Evolutionary conservation across 1,284 basidiomycete species (phyloP), one percentile per base, ranked within the genome.

Genomic region (Tetrapyrgos nigripes): DNA sequence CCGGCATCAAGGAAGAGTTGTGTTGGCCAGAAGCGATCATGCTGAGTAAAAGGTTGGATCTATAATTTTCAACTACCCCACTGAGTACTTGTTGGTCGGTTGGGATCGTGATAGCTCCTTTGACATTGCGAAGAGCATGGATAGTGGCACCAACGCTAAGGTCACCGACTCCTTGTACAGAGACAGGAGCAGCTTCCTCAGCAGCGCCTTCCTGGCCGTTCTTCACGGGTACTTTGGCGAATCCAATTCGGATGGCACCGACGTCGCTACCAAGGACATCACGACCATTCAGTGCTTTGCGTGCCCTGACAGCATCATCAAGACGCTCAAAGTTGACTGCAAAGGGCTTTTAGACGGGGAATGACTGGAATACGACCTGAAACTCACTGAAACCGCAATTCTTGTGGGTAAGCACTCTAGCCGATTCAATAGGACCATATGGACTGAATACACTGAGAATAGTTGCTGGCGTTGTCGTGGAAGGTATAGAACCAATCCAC

Each of bases 381-480:
- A 1, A 85, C 91, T 70, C 61, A 93, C 90, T 93, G 78, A 95
- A 96, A 47, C 94, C 96, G 72, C 93, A 98, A 71, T 96, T 96
- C 79, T 99, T 99, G 81, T 97, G 95, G 2, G 94, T 95, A 67
- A 99, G 79, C 8, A 98, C 95, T 53, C 97, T 83, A 11, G 96
- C 96, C 51, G 94, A 97, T 77, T 99, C 97, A 63, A 99, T 97
- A 1, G 96, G 92, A 0, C 97, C 97, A 69, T 96, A 99, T 11
- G 96, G 95, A 67, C 94, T 94, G 73, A 99, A 99, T 23, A 93
- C 91, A 66, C 91, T 93, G 50, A 98, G 77, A 59, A 99, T 92
- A 1, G 93, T 96, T 3, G 93, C 92, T 11, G 96, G 93, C 3
- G 94, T 97, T 4, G 95, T 97, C 1, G 93, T 92, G 4, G 91